Conservation (phyloP, 164 flowering plant genomes). For the Santalum album region DNA sequence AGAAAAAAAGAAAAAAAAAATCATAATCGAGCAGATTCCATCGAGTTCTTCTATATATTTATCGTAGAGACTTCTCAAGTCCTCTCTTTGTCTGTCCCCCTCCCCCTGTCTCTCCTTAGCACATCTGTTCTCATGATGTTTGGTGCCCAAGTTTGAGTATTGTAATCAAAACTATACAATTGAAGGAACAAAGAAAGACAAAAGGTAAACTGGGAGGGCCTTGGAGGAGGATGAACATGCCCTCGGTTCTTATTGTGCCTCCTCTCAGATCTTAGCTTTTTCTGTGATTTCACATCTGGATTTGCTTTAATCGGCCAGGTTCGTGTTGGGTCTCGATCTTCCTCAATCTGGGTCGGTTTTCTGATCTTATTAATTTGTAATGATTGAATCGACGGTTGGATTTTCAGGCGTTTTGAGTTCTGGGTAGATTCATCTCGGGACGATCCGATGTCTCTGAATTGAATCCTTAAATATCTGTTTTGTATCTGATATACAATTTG, state of each 20-base stretch:
- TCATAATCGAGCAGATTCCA: too few relatives aligned
- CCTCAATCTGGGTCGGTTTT: not conserved
- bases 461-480: slow-evolving; percentile 17
- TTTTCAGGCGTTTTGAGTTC: slow-evolving; percentile 22
- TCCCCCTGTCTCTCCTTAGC: not conserved
- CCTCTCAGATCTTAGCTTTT: slow-evolving; percentile 69
- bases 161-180: slow-evolving; percentile 6
- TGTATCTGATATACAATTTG: too few relatives aligned
- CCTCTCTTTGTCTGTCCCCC: not conserved
- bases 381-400: not conserved
- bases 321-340: not conserved
- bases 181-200: slow-evolving; percentile 3
- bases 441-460: slow-evolving; percentile 19
- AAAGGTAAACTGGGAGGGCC: slow-evolving; percentile 9
- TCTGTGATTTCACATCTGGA: slow-evolving; percentile 24
- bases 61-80: not conserved
- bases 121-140: too few relatives aligned
- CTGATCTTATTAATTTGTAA: too few relatives aligned
- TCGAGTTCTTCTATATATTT: not conserved
- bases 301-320: slow-evolving; percentile 14
- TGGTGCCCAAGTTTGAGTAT: slow-evolving; percentile 22
- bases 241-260: slow-evolving; percentile 49
- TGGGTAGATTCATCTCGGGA: slow-evolving; percentile 18
- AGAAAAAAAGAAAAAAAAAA: too few relatives aligned
- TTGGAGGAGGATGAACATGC: slow-evolving; percentile 21